These are phyloP conservation scores for Graphilbum fragrans DNA, from an alignment of 2,329 filamentous ascomycete genomes.

Conservation along the genomic window DNA sequence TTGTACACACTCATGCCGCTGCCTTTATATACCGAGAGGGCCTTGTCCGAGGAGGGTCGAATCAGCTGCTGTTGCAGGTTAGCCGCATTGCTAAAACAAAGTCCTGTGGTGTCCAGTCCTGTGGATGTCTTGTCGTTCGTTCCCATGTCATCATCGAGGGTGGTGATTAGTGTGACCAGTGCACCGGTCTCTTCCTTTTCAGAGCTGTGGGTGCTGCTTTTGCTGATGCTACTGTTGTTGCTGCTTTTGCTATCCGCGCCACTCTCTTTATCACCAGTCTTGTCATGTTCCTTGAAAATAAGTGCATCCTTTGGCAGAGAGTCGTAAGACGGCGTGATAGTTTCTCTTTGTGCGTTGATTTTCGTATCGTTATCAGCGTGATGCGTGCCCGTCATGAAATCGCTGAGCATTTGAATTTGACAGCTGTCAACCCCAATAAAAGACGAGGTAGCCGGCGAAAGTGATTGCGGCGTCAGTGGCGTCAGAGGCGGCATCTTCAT, in stretches of 20 bases:
- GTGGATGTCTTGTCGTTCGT: not conserved
- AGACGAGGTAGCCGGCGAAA: no score
- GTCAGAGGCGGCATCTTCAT: no score
- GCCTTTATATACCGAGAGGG: not conserved
- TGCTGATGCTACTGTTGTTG: not conserved
- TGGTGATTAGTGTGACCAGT: constrained; percentile 1
- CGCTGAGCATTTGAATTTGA: no score
- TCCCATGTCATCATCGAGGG: constrained; percentile 2
- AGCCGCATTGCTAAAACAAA: no score
- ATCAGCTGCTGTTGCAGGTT: not conserved
- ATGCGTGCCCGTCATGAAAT: no score
- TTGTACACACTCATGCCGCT: not conserved
- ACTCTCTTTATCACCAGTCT: no score
- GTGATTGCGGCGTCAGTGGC: no score
- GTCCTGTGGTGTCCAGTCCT: no score
- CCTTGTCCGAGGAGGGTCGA: not conserved
- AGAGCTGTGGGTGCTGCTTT: not conserved
- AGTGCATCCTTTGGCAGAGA: no score
- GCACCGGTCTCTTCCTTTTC: not conserved
- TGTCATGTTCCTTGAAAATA: no score
- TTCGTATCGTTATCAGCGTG: not conserved
- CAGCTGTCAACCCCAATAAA: no score
- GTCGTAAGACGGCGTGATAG: no score
- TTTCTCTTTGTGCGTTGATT: not conserved
- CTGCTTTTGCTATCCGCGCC: not conserved